These are phyloP conservation scores for Cicer bijugum DNA, from an alignment of 306 rosid genomes.

Conservation along the genomic window DNA sequence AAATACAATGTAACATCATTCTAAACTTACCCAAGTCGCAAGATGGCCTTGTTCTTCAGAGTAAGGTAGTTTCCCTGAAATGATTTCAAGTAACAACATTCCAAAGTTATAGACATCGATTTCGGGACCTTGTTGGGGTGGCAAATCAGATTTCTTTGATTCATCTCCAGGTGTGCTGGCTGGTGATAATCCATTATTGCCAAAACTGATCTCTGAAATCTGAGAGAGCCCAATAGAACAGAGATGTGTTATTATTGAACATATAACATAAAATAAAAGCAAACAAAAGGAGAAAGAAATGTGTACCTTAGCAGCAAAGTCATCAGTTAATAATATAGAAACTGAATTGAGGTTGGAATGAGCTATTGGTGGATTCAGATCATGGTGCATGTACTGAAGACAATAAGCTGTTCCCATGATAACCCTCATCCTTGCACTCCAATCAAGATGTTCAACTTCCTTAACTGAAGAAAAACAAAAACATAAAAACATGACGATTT, in stretches of 20 bases:
- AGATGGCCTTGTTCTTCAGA: conserved; percentile 75
- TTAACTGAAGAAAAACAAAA: conserved; percentile 55
- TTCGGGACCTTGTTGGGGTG: conserved; percentile 73
- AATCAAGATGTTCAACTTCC: conserved; percentile 86
- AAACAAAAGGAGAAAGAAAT: conserved; percentile 13
- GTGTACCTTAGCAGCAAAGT: conserved; percentile 89
- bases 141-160: conserved; percentile 57
- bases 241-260: conserved; percentile 34
- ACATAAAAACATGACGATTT: neutral
- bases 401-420: conserved; percentile 88
- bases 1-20: neutral
- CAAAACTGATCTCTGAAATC: conserved; percentile 69
- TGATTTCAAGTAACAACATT: conserved; percentile 71
- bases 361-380: conserved; percentile 82
- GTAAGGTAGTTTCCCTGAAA: conserved; percentile 75
- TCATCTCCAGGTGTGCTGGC: conserved; percentile 48
- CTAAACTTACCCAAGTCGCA: conserved; percentile 67
- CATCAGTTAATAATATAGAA: conserved; percentile 77
- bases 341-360: conserved; percentile 67
- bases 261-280: neutral
- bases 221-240: conserved; percentile 43
- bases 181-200: conserved; percentile 26
- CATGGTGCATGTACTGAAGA: conserved; percentile 96
- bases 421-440: conserved; percentile 84
- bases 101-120: conserved; percentile 78